A percentile compares a stretch with the other conserved stretches of the same genome.
Conservation (phyloP, 208 protist genomes). For the Acanthamoeba rhysodes region DNA sequence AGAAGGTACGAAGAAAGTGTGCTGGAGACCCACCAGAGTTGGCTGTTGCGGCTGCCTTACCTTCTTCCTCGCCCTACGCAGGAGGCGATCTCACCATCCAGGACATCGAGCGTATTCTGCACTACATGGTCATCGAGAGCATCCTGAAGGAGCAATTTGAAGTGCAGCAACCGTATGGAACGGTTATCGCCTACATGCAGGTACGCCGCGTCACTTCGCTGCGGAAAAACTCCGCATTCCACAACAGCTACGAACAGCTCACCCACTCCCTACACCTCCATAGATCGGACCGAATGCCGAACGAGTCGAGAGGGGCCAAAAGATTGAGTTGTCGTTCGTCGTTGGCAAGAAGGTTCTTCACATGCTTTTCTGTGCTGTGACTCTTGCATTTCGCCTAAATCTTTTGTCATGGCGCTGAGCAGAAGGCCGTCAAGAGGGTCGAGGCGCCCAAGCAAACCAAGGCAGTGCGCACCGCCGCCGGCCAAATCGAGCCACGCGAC, state of each 20-base stretch:
- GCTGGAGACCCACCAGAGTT: neutral
- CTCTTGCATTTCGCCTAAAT: neutral
- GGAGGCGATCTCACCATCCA: conserved; percentile 3
- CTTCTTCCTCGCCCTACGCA: neutral
- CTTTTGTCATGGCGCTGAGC: neutral
- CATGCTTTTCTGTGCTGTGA: neutral
- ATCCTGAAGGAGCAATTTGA: conserved; percentile 35
- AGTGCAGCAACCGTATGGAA: conserved; percentile 55
- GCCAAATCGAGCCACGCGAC: neutral
- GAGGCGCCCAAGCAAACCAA: conserved; percentile 44
- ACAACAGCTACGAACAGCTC: neutral
- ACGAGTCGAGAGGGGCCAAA: conserved; percentile 25
- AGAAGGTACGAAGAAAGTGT: neutral
- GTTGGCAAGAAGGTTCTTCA: conserved; percentile 51
- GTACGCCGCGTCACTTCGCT: neutral
- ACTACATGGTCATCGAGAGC: conserved; percentile 38
- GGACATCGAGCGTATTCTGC: conserved; percentile 40
- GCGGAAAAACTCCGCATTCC: neutral
- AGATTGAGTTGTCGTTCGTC: conserved; percentile 37
- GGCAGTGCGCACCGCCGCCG: neutral
- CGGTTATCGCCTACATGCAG: conserved; percentile 49
- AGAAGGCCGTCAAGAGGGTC: conserved; percentile 18
- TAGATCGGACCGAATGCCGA: conserved; percentile 31
- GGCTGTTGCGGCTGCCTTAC: neutral
- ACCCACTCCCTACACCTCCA: neutral